Evolutionary conservation across 805 yeast genomes (phyloP).

Genomic region (Myxozyma lipomycoides): DNA sequence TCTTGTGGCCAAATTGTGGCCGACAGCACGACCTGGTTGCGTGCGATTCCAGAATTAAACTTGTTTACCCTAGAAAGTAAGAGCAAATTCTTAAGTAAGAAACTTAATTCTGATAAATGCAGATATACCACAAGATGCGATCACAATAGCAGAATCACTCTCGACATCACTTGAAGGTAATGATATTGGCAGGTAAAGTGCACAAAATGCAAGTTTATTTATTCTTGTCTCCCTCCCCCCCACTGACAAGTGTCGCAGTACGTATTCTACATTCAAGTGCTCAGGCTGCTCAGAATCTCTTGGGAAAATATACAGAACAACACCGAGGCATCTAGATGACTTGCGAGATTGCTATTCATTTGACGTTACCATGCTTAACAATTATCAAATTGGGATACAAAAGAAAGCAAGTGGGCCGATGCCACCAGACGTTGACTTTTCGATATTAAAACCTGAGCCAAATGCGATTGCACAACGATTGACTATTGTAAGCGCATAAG

Average conservation of each 20-base stretch:
- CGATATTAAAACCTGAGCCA: constrained; percentile 22
- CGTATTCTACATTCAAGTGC: constrained; percentile 29
- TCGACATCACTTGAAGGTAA: constrained; percentile 22
- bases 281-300: constrained; percentile 23
- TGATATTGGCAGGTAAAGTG: constrained; percentile 23
- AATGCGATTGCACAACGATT: constrained; percentile 24
- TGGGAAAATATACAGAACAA: constrained; percentile 32
- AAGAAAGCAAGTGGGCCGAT: constrained; percentile 13
- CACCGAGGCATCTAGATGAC: constrained; percentile 32
- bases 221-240: background rate
- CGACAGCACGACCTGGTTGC: constrained; percentile 32
- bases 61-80: constrained; percentile 27
- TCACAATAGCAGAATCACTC: constrained; percentile 11
- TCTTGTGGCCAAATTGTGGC: constrained; percentile 31
- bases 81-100: constrained; percentile 1
- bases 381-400: constrained; percentile 31
- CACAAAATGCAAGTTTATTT: no score
- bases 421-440: constrained; percentile 19
- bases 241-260: constrained; percentile 13
- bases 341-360: constrained; percentile 31
- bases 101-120: constrained; percentile 3
- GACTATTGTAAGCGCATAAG: constrained; percentile 21
- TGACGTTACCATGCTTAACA: constrained; percentile 22
- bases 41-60: constrained; percentile 26
- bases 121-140: constrained; percentile 20